These are phyloP conservation scores for Hypsizygus marmoreus DNA, from an alignment of 768 basidiomycete genomes.

Conservation along the genomic window DNA sequence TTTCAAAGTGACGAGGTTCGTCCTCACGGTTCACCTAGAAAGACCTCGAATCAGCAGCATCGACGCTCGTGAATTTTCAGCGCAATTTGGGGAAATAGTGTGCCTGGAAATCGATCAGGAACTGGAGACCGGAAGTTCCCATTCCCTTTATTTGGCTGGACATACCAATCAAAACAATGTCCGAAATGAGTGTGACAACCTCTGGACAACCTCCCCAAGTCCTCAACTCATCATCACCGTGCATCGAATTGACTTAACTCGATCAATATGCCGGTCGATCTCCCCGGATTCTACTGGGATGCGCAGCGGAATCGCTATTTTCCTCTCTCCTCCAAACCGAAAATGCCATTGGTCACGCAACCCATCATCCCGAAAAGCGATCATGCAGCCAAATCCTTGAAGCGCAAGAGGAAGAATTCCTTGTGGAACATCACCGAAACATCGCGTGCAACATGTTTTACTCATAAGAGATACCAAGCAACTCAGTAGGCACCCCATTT, in stretches of 20 bases:
- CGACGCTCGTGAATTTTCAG: too few species aligned
- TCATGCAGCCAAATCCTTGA: conserved; percentile 3
- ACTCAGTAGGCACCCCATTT: conserved; percentile 16
- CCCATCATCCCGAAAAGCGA: conserved; percentile 1
- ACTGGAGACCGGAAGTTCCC: too few species aligned
- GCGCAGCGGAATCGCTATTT: conserved; percentile 55
- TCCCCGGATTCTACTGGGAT: conserved; percentile 64
- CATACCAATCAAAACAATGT: too few species aligned
- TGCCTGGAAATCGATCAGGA: too few species aligned
- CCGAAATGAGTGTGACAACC: too few species aligned
- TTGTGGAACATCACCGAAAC: conserved; percentile 19
- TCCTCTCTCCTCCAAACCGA: conserved; percentile 45
- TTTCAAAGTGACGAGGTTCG: too few species aligned
- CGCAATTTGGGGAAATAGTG: too few species aligned
- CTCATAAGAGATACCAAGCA: conserved; percentile 13
- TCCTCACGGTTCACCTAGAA: too few species aligned
- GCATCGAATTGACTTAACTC: neutral
- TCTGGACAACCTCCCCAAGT: too few species aligned
- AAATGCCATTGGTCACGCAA: conserved; percentile 14
- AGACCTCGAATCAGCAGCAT: too few species aligned
- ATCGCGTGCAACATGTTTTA: conserved; percentile 13
- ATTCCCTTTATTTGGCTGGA: too few species aligned
- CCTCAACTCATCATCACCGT: neutral
- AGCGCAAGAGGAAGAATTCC: conserved; percentile 15
- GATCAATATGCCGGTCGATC: conserved; percentile 43